Percentiles rank a stretch among this genome's conserved stretches.
These are phyloP conservation scores for Trichoderma gracile DNA, from an alignment of 2,329 filamentous ascomycete genomes.

Conservation along the genomic window DNA sequence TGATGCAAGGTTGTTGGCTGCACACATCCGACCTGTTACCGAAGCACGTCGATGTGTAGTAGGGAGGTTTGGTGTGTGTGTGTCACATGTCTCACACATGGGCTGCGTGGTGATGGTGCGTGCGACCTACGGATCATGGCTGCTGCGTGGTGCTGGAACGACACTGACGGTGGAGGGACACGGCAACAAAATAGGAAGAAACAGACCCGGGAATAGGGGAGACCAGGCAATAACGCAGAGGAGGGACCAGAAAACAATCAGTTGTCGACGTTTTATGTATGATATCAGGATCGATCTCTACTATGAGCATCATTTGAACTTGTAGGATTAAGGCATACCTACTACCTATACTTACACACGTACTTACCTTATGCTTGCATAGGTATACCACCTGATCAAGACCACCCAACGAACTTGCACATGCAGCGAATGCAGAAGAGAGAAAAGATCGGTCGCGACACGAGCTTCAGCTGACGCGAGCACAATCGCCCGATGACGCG, in stretches of 20 bases:
- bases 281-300: neutral
- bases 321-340: too few species aligned
- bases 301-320: too few species aligned
- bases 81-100: slow-evolving; percentile 17
- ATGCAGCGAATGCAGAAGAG: neutral
- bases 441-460: neutral
- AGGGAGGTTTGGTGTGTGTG: neutral
- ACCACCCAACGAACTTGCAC: too few species aligned
- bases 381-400: neutral
- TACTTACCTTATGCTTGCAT: neutral
- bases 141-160: neutral
- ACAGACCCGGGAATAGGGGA: neutral
- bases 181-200: neutral
- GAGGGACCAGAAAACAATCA: neutral
- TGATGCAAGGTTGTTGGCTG: slow-evolving; percentile 11
- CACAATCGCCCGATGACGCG: slow-evolving; percentile 8
- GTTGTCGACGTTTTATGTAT: neutral
- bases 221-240: neutral
- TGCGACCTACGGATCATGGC: neutral
- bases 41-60: neutral
- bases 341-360: too few species aligned
- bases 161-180: neutral
- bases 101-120: neutral
- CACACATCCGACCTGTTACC: neutral
- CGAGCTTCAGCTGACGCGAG: slow-evolving; percentile 10